Base-by-base conservation (phyloP, 768 basidiomycete genomes). In the Postia placenta region DNA sequence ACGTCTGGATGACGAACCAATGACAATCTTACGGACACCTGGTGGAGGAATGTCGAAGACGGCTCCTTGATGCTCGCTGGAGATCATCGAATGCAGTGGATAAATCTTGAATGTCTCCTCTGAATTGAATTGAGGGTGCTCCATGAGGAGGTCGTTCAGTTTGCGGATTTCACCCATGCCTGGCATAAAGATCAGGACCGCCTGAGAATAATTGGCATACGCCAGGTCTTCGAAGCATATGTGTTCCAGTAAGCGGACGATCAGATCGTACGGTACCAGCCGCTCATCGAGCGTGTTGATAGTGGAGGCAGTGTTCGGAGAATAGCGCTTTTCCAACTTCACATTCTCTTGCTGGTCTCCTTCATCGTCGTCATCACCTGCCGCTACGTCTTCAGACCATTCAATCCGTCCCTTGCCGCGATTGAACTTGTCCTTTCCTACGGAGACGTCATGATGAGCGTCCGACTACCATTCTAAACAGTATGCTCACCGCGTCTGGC, bases 161-260 rank as follows among this genome's bases (percentile, higher is more conserved):
- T 87, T 81, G 28, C 94, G 82, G 48, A 99, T 99, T 68, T 96
- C 94, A 26, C 83, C 90, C 52, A 99, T 70, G 36, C 95, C 95
- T 20, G 95, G 94, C 79, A 98, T 82, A 67, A 99, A 99, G 52
- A 99, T 72, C 33, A 99, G 72, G 39, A 91, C 75, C 2, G 95
- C 95, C 2, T 79, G 68, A 2, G 92, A 94, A 67, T 80, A 92
- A 1, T 64, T 48, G 14, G 54, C 46, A 46, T 82, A 75, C 2
- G 64, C 54, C 2, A 58, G 54, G 53, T 86, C 79, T 41, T 82
- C 77, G 56, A 89, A 85, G 63, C 93, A 96, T 6, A 96, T 73
- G 40, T 73, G 74, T 60, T 97, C 93, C 38, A 99, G 72, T 2
- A 98, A 69, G 15, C 78, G 74, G 50, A 95, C 57, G 59, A 99